These are phyloP conservation scores for Pyrenopolyporus hunteri DNA, from an alignment of 495 filamentous ascomycete species.

Conservation along the genomic window DNA sequence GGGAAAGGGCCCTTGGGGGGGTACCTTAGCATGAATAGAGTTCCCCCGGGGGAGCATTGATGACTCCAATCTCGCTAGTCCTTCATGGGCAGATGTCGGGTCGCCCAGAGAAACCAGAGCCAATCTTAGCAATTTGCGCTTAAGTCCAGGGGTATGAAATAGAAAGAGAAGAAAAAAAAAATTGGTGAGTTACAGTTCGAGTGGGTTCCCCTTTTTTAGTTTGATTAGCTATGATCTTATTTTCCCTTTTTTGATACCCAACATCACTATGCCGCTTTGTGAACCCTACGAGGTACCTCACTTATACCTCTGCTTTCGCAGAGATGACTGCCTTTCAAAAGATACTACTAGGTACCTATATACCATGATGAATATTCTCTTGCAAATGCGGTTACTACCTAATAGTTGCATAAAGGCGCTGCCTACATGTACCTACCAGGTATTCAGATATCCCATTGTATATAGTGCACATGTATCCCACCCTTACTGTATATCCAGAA, in stretches of 20 bases:
- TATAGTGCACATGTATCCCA: slow-evolving; percentile 7
- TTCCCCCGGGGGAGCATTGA: slow-evolving; percentile 35
- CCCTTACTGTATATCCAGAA: slow-evolving; percentile 19
- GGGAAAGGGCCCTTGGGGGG: not conserved
- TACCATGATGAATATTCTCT: not conserved
- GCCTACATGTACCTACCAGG: no score
- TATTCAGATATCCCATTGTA: slow-evolving; percentile 27
- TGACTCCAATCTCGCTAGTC: slow-evolving; percentile 35
- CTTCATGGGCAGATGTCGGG: slow-evolving; percentile 30
- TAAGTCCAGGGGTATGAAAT: slow-evolving; percentile 28
- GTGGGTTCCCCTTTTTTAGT: slow-evolving; percentile 38
- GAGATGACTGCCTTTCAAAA: no score
- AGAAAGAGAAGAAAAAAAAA: slow-evolving; percentile 24
- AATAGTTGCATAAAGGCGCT: slow-evolving; percentile 23
- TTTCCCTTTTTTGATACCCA: slow-evolving; percentile 29
- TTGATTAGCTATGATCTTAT: slow-evolving; percentile 39
- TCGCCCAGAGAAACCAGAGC: slow-evolving; percentile 22
- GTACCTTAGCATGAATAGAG: slow-evolving; percentile 35
- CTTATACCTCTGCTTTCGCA: slow-evolving; percentile 4
- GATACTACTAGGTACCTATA: no score
- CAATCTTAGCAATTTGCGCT: slow-evolving; percentile 39
- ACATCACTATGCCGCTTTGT: slow-evolving; percentile 10
- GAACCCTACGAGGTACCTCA: slow-evolving; percentile 2
- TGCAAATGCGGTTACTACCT: not conserved
- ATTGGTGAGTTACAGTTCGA: slow-evolving; percentile 31